These are phyloP conservation scores for Trichoderma oligosporum DNA, from an alignment of 2,329 filamentous ascomycete species.

Conservation along the genomic window DNA sequence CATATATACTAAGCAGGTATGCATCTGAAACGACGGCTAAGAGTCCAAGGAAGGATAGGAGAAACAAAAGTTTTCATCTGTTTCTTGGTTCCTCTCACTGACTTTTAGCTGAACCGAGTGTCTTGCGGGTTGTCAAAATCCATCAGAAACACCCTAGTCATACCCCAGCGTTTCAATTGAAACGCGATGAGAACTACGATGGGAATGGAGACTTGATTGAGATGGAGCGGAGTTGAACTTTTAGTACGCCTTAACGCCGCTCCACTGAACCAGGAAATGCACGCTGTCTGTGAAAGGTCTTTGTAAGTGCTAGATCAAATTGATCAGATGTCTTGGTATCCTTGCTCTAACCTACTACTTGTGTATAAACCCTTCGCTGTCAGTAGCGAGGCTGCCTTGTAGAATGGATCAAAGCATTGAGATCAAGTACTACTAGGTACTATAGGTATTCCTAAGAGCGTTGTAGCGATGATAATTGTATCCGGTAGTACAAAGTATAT, in stretches of 20 bases:
- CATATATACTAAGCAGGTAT: too few relatives aligned
- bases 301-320: slow-evolving; percentile 1
- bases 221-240: neutral
- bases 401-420: too few relatives aligned
- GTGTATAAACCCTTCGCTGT: too few relatives aligned
- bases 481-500: too few relatives aligned
- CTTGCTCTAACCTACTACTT: too few relatives aligned
- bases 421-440: too few relatives aligned
- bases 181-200: neutral
- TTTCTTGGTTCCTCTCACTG: neutral
- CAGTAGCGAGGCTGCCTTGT: too few relatives aligned
- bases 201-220: neutral
- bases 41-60: neutral
- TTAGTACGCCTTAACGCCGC: neutral
- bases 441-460: too few relatives aligned
- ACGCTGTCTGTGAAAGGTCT: neutral
- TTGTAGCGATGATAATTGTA: neutral
- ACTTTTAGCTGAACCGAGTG: neutral
- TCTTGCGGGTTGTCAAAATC: neutral
- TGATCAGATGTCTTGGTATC: neutral
- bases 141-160: neutral
- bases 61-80: neutral
- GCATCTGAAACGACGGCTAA: slow-evolving; percentile 10
- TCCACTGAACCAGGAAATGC: neutral
- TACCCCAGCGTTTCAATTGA: neutral